Conservation (phyloP, 352 stramenopile genomes). For the Globisporangium canariense region DNA sequence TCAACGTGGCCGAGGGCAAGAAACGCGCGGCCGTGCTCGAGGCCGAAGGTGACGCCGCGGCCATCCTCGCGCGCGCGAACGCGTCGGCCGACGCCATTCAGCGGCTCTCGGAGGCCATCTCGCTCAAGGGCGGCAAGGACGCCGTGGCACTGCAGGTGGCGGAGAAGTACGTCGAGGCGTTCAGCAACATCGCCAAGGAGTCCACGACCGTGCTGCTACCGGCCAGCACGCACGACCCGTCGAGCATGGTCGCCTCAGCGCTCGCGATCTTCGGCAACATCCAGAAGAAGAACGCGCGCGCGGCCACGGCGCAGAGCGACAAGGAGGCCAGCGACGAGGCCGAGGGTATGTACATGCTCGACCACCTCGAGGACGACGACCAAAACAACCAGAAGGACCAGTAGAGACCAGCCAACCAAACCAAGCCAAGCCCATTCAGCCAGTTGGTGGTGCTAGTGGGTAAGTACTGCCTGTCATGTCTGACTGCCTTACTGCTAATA, state of each 20-base stretch:
- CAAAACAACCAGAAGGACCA: conserved; percentile 18
- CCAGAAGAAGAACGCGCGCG: conserved; percentile 67
- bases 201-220: conserved; percentile 84
- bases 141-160: conserved; percentile 85
- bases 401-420: neutral
- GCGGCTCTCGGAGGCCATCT: conserved; percentile 69
- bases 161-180: conserved; percentile 92
- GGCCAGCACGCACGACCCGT: conserved; percentile 78
- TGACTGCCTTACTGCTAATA: neutral
- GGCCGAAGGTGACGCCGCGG: conserved; percentile 81
- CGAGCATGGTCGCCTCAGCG: conserved; percentile 87
- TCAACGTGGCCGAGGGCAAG: conserved; percentile 90
- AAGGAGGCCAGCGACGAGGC: conserved; percentile 23
- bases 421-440: neutral
- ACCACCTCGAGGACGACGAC: conserved; percentile 41
- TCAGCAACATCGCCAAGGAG: conserved; percentile 88
- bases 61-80: conserved; percentile 77
- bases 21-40: conserved; percentile 85
- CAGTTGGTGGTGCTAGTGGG: neutral
- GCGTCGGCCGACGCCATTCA: conserved; percentile 83
- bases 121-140: conserved; percentile 62
- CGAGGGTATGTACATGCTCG: conserved; percentile 50
- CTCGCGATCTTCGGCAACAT: conserved; percentile 88
- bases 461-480: too few species aligned
- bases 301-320: conserved; percentile 18